phyloP scores from a whole-genome alignment of 441 rosid genomes.

The Breynia disticha region DNA sequence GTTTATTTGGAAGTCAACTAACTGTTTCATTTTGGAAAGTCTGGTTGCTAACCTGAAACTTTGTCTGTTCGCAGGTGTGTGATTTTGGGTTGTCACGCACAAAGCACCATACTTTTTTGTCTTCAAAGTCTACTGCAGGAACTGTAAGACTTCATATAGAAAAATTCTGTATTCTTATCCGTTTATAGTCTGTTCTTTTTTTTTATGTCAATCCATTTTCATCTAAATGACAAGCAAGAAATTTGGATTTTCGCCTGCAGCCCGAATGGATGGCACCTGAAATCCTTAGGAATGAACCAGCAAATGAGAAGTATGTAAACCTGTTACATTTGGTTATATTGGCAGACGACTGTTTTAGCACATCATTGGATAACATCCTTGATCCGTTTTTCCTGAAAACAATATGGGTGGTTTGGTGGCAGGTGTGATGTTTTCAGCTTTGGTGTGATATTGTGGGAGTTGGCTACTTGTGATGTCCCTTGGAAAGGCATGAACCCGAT shows the following conservation, averaged over 20 bases:
- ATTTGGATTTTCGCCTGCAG: conserved; percentile 38
- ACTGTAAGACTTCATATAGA: conserved; percentile 42
- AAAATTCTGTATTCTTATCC: background rate
- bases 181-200: background rate
- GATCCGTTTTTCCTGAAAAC: background rate
- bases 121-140: conserved; percentile 98
- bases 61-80: conserved; percentile 48
- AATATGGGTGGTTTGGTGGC: conserved; percentile 17
- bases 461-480: conserved; percentile 64
- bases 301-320: conserved; percentile 84
- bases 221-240: conserved; percentile 5
- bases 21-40: conserved; percentile 1
- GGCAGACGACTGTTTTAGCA: background rate
- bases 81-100: conserved; percentile 95
- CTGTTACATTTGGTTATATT: background rate
- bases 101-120: conserved; percentile 88
- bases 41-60: background rate
- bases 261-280: conserved; percentile 99
- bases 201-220: conserved; percentile 1
- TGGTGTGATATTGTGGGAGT: conserved; percentile 97
- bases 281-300: conserved; percentile 94
- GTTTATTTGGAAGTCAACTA: conserved; percentile 3
- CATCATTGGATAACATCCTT: too few relatives aligned
- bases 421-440: conserved; percentile 98
- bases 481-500: conserved; percentile 98